Conservation (phyloP, 1,139 yeast species). For the Blastobotrys serpentis region DNA sequence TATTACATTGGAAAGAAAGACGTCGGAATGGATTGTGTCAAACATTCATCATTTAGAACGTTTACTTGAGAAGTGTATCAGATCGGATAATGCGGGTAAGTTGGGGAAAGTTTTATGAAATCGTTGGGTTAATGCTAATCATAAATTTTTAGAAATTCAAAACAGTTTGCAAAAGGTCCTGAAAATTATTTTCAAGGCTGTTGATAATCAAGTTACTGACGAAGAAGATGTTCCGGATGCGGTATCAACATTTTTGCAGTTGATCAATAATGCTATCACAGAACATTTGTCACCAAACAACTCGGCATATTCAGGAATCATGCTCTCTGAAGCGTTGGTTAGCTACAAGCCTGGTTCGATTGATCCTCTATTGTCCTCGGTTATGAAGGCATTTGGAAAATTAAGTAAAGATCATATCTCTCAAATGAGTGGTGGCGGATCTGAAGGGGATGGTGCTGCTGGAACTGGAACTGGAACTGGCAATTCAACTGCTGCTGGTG, state of each 20-base stretch:
- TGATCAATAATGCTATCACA: conserved; percentile 65
- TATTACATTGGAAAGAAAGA: conserved; percentile 79
- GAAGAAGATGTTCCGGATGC: conserved; percentile 56
- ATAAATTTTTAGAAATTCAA: conserved; percentile 34
- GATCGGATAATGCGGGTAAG: conserved; percentile 61
- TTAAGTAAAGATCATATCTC: conserved; percentile 80
- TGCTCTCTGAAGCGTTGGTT: conserved; percentile 79
- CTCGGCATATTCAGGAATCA: conserved; percentile 89
- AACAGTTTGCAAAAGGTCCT: conserved; percentile 77
- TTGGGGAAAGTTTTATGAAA: neutral
- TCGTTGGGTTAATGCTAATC: neutral
- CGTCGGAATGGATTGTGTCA: conserved; percentile 70
- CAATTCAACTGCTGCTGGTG: conserved; percentile 14
- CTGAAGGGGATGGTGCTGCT: conserved; percentile 11
- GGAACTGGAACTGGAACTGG: conserved; percentile 21
- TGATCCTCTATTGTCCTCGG: conserved; percentile 69
- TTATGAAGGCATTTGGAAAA: conserved; percentile 85
- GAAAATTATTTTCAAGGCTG: conserved; percentile 52
- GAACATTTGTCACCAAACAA: conserved; percentile 76
- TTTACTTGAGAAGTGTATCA: conserved; percentile 76
- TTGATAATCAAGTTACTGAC: conserved; percentile 29
- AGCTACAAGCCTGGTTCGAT: conserved; percentile 69
- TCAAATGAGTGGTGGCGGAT: conserved; percentile 21
- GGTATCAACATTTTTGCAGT: conserved; percentile 58
- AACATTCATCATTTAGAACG: conserved; percentile 67